Conservation (phyloP, 108 stramenopile species). For the Skeletonema grethae region DNA sequence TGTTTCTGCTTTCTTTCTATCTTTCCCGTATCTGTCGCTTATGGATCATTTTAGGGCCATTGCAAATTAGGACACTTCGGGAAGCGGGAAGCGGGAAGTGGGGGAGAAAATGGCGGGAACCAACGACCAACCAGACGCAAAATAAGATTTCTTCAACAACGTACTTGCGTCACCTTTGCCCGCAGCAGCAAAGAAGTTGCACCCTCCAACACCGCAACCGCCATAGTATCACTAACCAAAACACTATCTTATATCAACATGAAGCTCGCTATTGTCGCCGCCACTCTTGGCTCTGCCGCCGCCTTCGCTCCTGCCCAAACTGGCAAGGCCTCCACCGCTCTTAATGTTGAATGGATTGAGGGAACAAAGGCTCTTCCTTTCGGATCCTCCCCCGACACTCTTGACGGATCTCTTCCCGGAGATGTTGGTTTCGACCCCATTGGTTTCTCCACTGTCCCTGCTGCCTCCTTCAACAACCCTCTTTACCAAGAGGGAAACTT, state of each 20-base stretch:
- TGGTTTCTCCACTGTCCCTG: conserved; percentile 92
- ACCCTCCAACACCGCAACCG: conserved; percentile 9
- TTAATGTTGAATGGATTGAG: conserved; percentile 45
- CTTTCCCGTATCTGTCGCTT: not conserved
- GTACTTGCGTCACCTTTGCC: conserved; percentile 6
- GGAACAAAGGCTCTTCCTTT: conserved; percentile 82
- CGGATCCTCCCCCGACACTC: conserved; percentile 75
- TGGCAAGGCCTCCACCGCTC: conserved; percentile 30
- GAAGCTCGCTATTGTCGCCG: conserved; percentile 58
- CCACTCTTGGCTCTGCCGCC: conserved; percentile 63
- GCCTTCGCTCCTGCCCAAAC: conserved; percentile 56
- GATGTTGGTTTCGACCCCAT: conserved; percentile 97
- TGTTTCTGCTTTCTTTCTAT: not conserved
- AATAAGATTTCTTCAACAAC: conserved; percentile 17
- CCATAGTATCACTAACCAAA: not conserved
- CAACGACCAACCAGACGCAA: not conserved
- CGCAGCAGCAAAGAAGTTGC: conserved; percentile 29
- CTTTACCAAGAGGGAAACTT: conserved; percentile 49
- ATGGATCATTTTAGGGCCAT: not conserved
- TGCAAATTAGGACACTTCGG: conserved; percentile 8
- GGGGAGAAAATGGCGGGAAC: not conserved
- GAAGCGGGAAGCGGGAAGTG: too few relatives aligned
- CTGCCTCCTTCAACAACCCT: conserved; percentile 60
- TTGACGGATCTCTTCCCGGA: conserved; percentile 91
- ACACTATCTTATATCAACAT: conserved; percentile 35